Evolutionary conservation across 805 yeast species (phyloP).

Genomic region (Spathaspora boniae): DNA sequence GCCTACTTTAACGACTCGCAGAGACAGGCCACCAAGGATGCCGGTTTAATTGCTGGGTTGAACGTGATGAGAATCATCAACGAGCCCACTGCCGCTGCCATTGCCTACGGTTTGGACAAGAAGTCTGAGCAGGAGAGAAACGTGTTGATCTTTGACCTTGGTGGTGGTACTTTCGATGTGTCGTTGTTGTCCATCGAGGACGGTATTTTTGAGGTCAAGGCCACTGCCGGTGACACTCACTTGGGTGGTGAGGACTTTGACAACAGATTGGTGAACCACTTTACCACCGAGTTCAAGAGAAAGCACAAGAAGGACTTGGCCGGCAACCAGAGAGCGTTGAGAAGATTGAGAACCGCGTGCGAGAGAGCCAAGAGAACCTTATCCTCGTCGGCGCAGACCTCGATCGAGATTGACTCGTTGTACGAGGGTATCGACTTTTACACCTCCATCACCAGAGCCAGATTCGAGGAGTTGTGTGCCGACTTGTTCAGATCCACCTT

Average conservation of each 20-base stretch:
- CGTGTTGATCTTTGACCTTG: conserved; percentile 46
- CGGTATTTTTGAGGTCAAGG: conserved; percentile 47
- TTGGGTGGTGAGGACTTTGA: conserved; percentile 98
- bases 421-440: conserved; percentile 95
- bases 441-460: conserved; percentile 94
- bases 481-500: conserved; percentile 90
- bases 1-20: conserved; percentile 97
- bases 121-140: conserved; percentile 63
- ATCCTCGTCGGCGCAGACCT: conserved; percentile 93
- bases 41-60: conserved; percentile 94
- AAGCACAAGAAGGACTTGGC: conserved; percentile 95
- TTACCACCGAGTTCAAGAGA: conserved; percentile 94
- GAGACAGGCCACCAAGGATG: conserved; percentile 98
- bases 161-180: conserved; percentile 50
- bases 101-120: conserved; percentile 56
- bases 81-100: conserved; percentile 89
- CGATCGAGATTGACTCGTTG: conserved; percentile 91
- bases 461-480: conserved; percentile 95
- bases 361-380: conserved; percentile 99
- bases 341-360: conserved; percentile 98
- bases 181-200: conserved; percentile 46
- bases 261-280: conserved; percentile 91
- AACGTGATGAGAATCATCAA: conserved; percentile 92
- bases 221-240: conserved; percentile 50
- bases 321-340: conserved; percentile 91